phyloP scores from a whole-genome alignment of 345 rosid genomes.

The Brassica carinata region DNA sequence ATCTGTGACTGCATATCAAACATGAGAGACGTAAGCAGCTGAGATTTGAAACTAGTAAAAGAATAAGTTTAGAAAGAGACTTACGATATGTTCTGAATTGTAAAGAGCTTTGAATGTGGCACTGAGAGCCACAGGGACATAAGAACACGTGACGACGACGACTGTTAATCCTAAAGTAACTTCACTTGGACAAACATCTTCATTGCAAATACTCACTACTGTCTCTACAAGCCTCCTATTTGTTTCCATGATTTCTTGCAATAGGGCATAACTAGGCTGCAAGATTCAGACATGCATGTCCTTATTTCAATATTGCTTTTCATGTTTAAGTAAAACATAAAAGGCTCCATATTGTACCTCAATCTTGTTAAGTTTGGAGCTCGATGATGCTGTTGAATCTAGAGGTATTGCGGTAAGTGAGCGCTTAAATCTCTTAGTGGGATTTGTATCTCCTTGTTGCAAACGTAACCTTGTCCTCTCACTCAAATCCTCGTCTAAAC shows the following conservation, averaged over 20 bases:
- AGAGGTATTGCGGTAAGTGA: constrained; percentile 61
- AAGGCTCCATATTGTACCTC: constrained; percentile 51
- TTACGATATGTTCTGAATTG: constrained; percentile 57
- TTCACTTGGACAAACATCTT: constrained; percentile 51
- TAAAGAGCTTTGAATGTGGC: constrained; percentile 56
- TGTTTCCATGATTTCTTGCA: constrained; percentile 74
- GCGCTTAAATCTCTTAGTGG: constrained; percentile 68
- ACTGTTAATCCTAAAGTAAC: constrained; percentile 49
- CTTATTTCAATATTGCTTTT: neutral
- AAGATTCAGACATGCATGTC: constrained; percentile 3
- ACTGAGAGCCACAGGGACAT: constrained; percentile 64
- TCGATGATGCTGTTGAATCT: constrained; percentile 75
- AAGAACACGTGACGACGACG: constrained; percentile 68
- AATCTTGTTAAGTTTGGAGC: constrained; percentile 56
- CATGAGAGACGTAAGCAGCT: neutral
- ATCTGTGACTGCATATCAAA: constrained; percentile 58
- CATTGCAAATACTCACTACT: constrained; percentile 59
- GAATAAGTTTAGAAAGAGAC: constrained; percentile 7
- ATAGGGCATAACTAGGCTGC: constrained; percentile 58
- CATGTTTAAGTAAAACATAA: neutral
- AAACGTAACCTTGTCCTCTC: constrained; percentile 67
- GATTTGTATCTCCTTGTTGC: constrained; percentile 62
- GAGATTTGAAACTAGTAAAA: neutral
- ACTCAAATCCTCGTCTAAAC: constrained; percentile 80
- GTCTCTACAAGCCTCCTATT: constrained; percentile 69